Percentiles rank a stretch among this genome's conserved stretches.
Evolutionary conservation across 768 basidiomycete genomes (phyloP).

Genomic region (Mycena albidolilacea): DNA sequence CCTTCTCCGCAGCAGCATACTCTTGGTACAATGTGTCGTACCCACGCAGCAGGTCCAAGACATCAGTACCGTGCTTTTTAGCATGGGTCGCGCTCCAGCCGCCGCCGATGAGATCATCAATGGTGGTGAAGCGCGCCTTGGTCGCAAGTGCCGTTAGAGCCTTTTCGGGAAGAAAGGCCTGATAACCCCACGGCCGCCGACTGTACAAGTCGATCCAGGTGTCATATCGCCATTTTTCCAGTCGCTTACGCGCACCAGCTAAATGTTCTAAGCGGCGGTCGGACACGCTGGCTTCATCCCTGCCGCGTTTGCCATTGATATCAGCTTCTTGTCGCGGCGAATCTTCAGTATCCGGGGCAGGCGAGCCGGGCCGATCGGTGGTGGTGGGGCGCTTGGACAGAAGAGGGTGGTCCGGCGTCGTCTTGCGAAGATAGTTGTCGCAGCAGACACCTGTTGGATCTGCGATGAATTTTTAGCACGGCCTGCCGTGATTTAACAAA

Average conservation of each 20-base stretch:
- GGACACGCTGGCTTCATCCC: not conserved
- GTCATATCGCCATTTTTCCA: constrained; percentile 7
- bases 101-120: constrained; percentile 35
- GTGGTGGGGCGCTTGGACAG: not conserved
- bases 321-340: no score
- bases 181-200: constrained; percentile 18
- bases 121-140: constrained; percentile 28
- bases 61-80: constrained; percentile 39
- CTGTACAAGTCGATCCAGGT: not conserved
- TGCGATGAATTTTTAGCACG: not conserved
- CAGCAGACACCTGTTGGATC: constrained; percentile 34
- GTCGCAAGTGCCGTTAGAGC: constrained; percentile 40
- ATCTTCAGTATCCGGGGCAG: not conserved
- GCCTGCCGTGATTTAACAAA: not conserved
- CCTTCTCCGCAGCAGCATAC: no score
- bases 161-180: constrained; percentile 35
- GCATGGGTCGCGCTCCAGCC: constrained; percentile 32
- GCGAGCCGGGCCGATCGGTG: not conserved
- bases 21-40: no score
- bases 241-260: not conserved
- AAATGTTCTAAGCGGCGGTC: constrained; percentile 3
- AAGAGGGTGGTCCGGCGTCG: not conserved
- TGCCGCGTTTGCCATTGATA: no score
- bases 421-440: constrained; percentile 30
- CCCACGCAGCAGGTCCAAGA: constrained; percentile 23